phyloP scores from a whole-genome alignment of 306 rosid species.

The Coriaria nepalensis region DNA sequence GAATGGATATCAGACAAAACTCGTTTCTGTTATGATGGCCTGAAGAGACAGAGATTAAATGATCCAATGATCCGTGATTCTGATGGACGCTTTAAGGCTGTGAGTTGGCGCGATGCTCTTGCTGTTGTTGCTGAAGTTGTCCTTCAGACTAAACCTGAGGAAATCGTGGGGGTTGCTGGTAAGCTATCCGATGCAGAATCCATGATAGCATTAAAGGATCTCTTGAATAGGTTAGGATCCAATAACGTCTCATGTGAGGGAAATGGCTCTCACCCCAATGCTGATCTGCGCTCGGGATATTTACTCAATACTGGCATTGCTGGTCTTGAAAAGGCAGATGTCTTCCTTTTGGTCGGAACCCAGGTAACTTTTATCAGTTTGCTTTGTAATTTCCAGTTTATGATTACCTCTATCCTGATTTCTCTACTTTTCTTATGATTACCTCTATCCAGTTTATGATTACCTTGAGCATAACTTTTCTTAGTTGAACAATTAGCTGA shows the following conservation, averaged over 20 bases:
- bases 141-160: constrained; percentile 62
- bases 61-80: constrained; percentile 96
- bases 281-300: constrained; percentile 90
- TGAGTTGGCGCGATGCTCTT: constrained; percentile 93
- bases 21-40: constrained; percentile 93
- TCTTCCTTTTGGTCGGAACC: constrained; percentile 83
- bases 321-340: constrained; percentile 92
- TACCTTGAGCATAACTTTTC: background rate
- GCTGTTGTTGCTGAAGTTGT: constrained; percentile 73
- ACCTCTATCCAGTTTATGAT: too few species aligned
- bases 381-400: constrained; percentile 8
- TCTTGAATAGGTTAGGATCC: constrained; percentile 78
- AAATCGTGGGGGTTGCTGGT: constrained; percentile 87
- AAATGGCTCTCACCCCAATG: constrained; percentile 49
- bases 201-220: constrained; percentile 89
- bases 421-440: background rate
- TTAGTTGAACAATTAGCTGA: too few species aligned
- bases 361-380: constrained; percentile 41
- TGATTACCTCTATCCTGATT: constrained; percentile 9
- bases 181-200: constrained; percentile 95
- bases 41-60: constrained; percentile 95
- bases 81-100: constrained; percentile 85
- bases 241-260: constrained; percentile 91
- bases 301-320: constrained; percentile 75
- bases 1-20: constrained; percentile 99